Base-by-base conservation (phyloP, 2,329 filamentous ascomycete genomes). In the Pseudovirgaria hyperparasitica region DNA sequence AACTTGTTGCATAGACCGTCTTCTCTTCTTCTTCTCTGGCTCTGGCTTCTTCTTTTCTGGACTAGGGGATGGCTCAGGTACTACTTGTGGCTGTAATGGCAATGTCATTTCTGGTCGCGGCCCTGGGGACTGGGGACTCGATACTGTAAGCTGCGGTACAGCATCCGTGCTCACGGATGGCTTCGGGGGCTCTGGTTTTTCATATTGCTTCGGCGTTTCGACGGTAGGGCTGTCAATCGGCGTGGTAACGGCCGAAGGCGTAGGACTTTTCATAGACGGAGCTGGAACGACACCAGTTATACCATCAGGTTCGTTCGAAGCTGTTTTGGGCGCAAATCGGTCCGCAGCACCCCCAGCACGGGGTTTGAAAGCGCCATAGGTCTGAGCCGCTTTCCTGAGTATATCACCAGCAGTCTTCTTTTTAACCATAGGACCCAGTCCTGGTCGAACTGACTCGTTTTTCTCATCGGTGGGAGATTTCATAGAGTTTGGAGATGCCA, bases 351-450 rank as follows among this genome's bases (percentile, higher is more conserved):
- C 87, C 31, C 87, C 87, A 18, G 77, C 76, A 31, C 87, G 73
- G 12, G 87, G 87, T 45, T 87, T 92, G 58, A 96, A 96, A 11
- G 70, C 69, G 29, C 58, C 67, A 8, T 76, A 76, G 14, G 78
- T 72, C 29, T 67, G 72, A 1, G 82, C 84, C 14, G 84, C 84
- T 52, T 84, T 92, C 56, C 81, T 80, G 34, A 94, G 71, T 5
- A 71, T 67, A 19, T 90, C 76, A n/a, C 72, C 72, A 1, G 76
- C 76, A 34, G 70, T 72, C 46, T 82, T 82, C 36, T 77, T 72
- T 54, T 82, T 87, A 42, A 94, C 78, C 86, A 93, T 93, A 2
- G 85, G 82, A 0, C 84, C 84, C 5, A 92, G 65, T 1, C 84
- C 85, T 11, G 84, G 82, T n/a, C 82, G 63, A 38, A 66, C 61